A percentile compares a stretch with the other conserved stretches of the same genome.
phyloP scores from a whole-genome alignment of 2,329 filamentous ascomycete genomes.

The Cyclaneusma minus region DNA sequence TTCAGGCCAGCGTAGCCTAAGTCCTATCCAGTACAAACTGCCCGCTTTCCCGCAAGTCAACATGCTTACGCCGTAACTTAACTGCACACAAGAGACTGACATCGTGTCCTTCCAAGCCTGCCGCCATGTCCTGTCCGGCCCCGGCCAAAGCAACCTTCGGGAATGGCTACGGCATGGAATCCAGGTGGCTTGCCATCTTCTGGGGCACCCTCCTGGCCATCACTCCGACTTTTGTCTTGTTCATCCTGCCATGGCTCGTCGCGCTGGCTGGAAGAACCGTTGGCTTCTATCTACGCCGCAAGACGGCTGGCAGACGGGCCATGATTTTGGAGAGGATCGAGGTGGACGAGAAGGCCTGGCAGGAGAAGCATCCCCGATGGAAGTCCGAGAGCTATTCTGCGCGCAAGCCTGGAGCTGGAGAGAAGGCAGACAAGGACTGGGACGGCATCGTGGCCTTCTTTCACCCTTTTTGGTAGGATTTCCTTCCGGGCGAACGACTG shows the following conservation, averaged over 20 bases:
- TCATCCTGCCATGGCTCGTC: slow-evolving; percentile 25
- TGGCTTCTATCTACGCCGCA: slow-evolving; percentile 46
- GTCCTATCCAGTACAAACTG: too few relatives aligned
- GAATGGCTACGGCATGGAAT: too few relatives aligned
- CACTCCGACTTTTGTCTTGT: too few relatives aligned
- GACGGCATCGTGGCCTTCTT: slow-evolving; percentile 87
- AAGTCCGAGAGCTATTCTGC: slow-evolving; percentile 34
- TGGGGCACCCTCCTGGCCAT: too few relatives aligned
- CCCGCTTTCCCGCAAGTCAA: too few relatives aligned
- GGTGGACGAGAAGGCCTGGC: slow-evolving; percentile 17
- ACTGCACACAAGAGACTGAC: too few relatives aligned
- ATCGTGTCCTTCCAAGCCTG: too few relatives aligned
- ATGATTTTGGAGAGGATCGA: slow-evolving; percentile 34
- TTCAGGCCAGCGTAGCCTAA: too few relatives aligned
- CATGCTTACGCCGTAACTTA: too few relatives aligned
- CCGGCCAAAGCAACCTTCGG: too few relatives aligned
- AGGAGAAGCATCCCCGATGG: background rate
- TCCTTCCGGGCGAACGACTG: slow-evolving; percentile 1
- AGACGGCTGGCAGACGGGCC: slow-evolving; percentile 44
- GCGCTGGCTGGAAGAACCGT: slow-evolving; percentile 24
- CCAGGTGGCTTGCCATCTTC: too few relatives aligned
- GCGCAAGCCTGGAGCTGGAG: slow-evolving; percentile 27
- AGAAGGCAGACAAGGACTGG: slow-evolving; percentile 44
- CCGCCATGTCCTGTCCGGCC: too few relatives aligned
- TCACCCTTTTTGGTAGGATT: slow-evolving; percentile 78